Evolutionary conservation across 257 asterid genomes (phyloP).

Genomic region (Gynochthodes officinalis): DNA sequence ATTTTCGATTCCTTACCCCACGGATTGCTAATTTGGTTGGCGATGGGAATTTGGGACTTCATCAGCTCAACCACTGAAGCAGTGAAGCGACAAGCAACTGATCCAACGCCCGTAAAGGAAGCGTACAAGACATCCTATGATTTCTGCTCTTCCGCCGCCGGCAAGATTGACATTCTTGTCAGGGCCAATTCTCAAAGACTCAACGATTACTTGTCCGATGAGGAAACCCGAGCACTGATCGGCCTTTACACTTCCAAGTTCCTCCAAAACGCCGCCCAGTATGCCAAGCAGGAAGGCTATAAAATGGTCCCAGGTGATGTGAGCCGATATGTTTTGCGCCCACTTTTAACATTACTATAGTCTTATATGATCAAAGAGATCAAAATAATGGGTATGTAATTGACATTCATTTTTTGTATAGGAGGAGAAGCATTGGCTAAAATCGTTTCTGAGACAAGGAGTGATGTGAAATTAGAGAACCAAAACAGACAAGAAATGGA

Average conservation of each 20-base stretch:
- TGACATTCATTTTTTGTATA: conserved; percentile 15
- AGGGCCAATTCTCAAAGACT: conserved; percentile 22
- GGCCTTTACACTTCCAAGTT: conserved; percentile 19
- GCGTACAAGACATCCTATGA: conserved; percentile 21
- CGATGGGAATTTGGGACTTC: conserved; percentile 50
- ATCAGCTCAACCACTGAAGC: conserved; percentile 35
- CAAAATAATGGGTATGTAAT: too few relatives aligned
- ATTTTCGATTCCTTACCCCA: neutral
- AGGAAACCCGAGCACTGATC: conserved; percentile 31
- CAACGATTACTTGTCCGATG: conserved; percentile 24
- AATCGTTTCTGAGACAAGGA: conserved; percentile 28
- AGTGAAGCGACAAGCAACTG: conserved; percentile 37
- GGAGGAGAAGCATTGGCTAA: conserved; percentile 31
- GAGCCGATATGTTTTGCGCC: too few relatives aligned
- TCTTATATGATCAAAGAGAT: too few relatives aligned
- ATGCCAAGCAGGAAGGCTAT: conserved; percentile 31
- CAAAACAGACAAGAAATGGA: neutral
- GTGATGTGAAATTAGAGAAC: conserved; percentile 35
- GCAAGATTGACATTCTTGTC: conserved; percentile 28
- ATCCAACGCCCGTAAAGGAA: conserved; percentile 18
- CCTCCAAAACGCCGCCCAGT: conserved; percentile 31
- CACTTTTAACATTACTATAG: too few relatives aligned
- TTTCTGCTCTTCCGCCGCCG: conserved; percentile 27
- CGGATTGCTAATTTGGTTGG: neutral
- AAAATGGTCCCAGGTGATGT: conserved; percentile 46